Percentiles rank a stretch among this genome's conserved stretches.
Evolutionary conservation across 768 basidiomycete species (phyloP).

Genomic region (Podaxis rugospora): DNA sequence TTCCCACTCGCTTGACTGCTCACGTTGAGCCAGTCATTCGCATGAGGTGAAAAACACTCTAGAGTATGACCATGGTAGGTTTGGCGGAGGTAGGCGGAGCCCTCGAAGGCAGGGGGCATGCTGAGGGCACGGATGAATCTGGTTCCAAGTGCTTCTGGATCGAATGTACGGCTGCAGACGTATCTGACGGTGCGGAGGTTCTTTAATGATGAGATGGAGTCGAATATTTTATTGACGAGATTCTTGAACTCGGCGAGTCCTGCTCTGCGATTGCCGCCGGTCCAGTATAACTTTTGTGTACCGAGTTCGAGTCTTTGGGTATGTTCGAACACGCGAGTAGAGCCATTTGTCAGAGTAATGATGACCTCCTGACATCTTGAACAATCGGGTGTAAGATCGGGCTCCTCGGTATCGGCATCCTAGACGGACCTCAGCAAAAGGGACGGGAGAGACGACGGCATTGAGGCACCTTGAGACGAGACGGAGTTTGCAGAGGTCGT

Average conservation of each 20-base stretch:
- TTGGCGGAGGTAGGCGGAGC: not conserved
- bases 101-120: not conserved
- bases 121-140: not conserved
- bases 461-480: not conserved
- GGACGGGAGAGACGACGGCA: not conserved
- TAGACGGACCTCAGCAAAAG: not conserved
- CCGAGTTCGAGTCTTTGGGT: not conserved
- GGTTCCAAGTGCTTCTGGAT: not conserved
- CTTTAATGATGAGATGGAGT: not conserved
- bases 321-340: not conserved
- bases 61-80: no score
- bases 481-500: not conserved
- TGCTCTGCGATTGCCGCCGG: not conserved
- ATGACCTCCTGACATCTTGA: not conserved
- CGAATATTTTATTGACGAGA: not conserved
- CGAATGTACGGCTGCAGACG: not conserved
- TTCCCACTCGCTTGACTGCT: no score
- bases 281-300: not conserved
- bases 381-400: not conserved
- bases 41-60: no score
- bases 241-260: not conserved
- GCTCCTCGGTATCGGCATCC: not conserved
- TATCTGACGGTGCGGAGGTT: not conserved
- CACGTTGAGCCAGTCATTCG: no score
- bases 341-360: not conserved